These are phyloP conservation scores for Rhizopus microsporus DNA, from an alignment of 371 early-diverging fungal species.

Conservation along the genomic window DNA sequence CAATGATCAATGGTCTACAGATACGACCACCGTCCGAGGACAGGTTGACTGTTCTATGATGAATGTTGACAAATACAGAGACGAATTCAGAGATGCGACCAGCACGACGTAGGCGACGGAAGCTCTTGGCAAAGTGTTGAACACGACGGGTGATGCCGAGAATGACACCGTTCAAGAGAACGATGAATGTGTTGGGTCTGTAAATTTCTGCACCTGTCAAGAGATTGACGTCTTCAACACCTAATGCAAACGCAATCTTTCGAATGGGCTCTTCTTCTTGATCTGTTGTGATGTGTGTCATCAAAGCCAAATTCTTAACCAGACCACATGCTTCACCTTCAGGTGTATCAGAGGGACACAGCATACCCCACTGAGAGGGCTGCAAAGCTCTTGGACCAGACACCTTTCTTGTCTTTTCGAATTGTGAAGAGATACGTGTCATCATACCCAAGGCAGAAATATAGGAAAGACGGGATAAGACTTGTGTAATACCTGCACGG, in stretches of 20 bases:
- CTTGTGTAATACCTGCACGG: conserved; percentile 99
- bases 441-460: conserved; percentile 99
- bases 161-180: conserved; percentile 92
- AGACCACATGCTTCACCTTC: conserved; percentile 99
- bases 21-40: conserved; percentile 99
- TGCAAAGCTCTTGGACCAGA: conserved; percentile 98
- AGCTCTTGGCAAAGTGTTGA: conserved; percentile 75
- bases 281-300: conserved; percentile 99
- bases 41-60: conserved; percentile 88
- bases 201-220: conserved; percentile 87
- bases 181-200: conserved; percentile 70
- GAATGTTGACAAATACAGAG: conserved; percentile 87
- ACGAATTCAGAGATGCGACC: conserved; percentile 92
- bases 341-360: conserved; percentile 99
- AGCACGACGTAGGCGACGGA: conserved; percentile 86
- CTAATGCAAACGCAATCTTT: conserved; percentile 78
- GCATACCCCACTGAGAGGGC: conserved; percentile 99
- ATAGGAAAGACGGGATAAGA: conserved; percentile 95
- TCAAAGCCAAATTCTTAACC: conserved; percentile 98
- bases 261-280: conserved; percentile 81
- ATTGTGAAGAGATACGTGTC: conserved; percentile 98
- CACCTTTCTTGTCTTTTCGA: conserved; percentile 99
- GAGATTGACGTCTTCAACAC: conserved; percentile 87
- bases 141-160: conserved; percentile 86
- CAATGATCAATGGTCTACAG: conserved; percentile 97